Percentiles rank a stretch among this genome's conserved stretches.
phyloP scores from a whole-genome alignment of 176 grass and related monocot genomes.

The Oryza glumipatula region DNA sequence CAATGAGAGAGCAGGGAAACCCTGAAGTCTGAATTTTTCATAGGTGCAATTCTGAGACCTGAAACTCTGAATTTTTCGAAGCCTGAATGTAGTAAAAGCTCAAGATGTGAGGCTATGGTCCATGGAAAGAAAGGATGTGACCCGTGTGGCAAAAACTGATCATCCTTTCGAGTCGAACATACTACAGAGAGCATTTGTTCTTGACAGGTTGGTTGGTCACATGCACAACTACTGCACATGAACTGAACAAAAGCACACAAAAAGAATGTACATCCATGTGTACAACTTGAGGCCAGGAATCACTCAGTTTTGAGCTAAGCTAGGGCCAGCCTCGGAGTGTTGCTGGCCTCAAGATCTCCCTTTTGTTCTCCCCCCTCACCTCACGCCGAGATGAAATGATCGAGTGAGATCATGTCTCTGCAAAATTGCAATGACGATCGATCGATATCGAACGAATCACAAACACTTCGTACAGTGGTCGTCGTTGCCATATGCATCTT shows the following conservation, averaged over 20 bases:
- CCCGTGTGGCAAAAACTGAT: not conserved
- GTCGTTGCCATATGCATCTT: not conserved
- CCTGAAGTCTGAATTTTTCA: not conserved
- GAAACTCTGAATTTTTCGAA: not conserved
- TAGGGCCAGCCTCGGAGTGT: not conserved
- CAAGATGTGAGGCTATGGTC: not conserved
- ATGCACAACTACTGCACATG: not conserved
- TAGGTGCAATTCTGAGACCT: not conserved
- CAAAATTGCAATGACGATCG: constrained; percentile 10
- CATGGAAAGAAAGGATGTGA: not conserved
- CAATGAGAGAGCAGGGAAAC: not conserved
- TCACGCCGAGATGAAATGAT: not conserved
- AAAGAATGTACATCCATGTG: not conserved
- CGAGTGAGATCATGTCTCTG: not conserved
- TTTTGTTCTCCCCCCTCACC: constrained; percentile 1
- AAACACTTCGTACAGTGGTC: constrained; percentile 2
- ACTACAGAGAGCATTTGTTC: constrained; percentile 20
- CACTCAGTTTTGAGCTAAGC: not conserved
- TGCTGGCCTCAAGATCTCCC: constrained; percentile 42
- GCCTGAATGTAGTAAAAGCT: constrained; percentile 5
- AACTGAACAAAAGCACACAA: not conserved
- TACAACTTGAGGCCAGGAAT: constrained; percentile 12
- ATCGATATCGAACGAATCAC: not conserved
- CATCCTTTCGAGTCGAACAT: not conserved
- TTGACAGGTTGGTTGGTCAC: constrained; percentile 26